Conservation (phyloP, 2,329 filamentous ascomycete genomes). For the Fusarium tuaranense region DNA sequence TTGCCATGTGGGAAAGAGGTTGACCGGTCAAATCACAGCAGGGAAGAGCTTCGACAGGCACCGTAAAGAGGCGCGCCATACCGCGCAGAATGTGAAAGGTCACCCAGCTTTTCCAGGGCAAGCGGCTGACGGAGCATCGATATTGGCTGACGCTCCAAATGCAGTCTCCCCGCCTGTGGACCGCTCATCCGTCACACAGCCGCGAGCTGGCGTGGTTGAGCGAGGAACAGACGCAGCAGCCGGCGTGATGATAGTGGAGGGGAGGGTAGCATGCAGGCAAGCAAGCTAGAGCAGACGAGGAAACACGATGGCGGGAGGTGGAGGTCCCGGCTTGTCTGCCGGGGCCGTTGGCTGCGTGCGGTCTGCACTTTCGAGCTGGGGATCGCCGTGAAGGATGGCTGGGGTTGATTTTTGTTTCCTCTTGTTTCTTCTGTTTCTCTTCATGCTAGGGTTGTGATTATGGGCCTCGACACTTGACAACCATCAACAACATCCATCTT, state of each 20-base stretch:
- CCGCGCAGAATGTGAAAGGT: conserved; percentile 13
- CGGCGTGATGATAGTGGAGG: conserved; percentile 32
- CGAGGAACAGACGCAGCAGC: conserved; percentile 36
- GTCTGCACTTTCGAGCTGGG: conserved; percentile 12
- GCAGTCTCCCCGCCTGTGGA: conserved; percentile 41
- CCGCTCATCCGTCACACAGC: conserved; percentile 43
- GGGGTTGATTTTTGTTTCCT: conserved; percentile 9
- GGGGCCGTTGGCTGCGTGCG: conserved; percentile 7
- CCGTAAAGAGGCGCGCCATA: conserved; percentile 25
- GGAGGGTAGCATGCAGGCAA: conserved; percentile 45
- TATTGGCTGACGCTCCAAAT: conserved; percentile 62
- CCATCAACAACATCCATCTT: background rate
- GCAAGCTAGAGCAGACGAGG: conserved; percentile 8
- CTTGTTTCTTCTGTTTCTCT: conserved; percentile 24
- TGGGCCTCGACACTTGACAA: background rate
- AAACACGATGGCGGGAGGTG: conserved; percentile 33
- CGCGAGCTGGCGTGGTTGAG: conserved; percentile 36
- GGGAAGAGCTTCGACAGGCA: conserved; percentile 29
- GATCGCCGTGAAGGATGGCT: conserved; percentile 20
- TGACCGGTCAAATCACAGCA: conserved; percentile 39
- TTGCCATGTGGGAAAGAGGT: conserved; percentile 46
- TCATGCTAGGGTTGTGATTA: background rate
- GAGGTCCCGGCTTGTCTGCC: conserved; percentile 8
- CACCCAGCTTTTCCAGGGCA: conserved; percentile 40
- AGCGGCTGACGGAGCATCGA: conserved; percentile 62